A percentile compares a stretch with the other conserved stretches of the same genome.
phyloP scores from a whole-genome alignment of 345 rosid species.

The Conringia planisiliqua region DNA sequence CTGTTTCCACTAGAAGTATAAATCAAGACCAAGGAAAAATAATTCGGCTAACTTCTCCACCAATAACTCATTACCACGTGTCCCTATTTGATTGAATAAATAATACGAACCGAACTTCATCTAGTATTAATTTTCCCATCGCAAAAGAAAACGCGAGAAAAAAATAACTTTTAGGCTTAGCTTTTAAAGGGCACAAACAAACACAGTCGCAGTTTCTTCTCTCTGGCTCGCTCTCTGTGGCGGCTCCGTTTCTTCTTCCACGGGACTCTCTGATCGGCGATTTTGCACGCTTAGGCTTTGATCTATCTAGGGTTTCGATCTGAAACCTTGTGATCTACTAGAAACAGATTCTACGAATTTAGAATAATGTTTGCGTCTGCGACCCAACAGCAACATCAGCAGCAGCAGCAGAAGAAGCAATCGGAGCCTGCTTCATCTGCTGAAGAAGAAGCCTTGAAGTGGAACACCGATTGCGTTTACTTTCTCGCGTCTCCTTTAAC shows the following conservation, averaged over 20 bases:
- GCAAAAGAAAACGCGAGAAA: neutral
- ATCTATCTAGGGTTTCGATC: conserved; percentile 23
- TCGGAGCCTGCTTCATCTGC: conserved; percentile 34
- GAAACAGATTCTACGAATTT: conserved; percentile 14
- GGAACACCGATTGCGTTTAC: conserved; percentile 94
- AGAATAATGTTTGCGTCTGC: conserved; percentile 56
- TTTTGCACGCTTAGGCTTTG: neutral
- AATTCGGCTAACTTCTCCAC: neutral
- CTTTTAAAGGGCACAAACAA: conserved; percentile 15
- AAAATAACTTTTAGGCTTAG: conserved; percentile 21
- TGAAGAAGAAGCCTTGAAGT: conserved; percentile 81
- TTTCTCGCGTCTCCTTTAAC: conserved; percentile 76
- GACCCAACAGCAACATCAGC: conserved; percentile 33
- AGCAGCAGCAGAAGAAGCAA: conserved; percentile 28
- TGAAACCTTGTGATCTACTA: conserved; percentile 17
- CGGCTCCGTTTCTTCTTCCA: conserved; percentile 34
- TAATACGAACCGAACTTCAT: conserved; percentile 14
- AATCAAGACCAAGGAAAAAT: neutral
- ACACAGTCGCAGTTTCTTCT: conserved; percentile 18
- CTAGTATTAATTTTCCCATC: neutral
- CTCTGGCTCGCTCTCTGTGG: conserved; percentile 33
- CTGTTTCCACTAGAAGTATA: conserved; percentile 1
- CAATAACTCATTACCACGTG: neutral
- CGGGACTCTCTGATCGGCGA: conserved; percentile 10
- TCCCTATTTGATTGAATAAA: neutral